Evolutionary conservation across 768 basidiomycete genomes (phyloP).

Genomic region (Mycena latifolia): DNA sequence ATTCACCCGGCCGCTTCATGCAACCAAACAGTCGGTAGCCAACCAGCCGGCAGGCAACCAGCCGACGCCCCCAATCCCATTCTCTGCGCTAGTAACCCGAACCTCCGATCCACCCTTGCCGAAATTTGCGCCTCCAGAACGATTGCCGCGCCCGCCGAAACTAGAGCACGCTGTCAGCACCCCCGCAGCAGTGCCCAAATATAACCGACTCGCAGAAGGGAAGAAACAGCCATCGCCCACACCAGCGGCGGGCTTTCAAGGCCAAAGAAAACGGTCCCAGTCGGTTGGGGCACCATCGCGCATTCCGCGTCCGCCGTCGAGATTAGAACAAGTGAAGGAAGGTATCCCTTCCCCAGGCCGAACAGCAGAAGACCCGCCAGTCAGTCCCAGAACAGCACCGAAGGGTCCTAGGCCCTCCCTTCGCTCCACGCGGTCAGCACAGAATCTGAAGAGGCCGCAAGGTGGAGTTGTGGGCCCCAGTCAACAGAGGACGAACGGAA

Average conservation of each 20-base stretch:
- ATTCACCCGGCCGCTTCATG: conserved; percentile 11
- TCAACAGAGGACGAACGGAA: conserved; percentile 1
- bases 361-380: not conserved
- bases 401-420: not conserved
- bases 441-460: not conserved
- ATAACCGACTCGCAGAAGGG: not conserved
- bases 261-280: conserved; percentile 19
- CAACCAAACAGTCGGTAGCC: not conserved
- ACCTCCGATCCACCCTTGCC: conserved; percentile 2
- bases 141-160: not conserved
- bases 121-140: not conserved
- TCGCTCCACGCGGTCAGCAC: not conserved
- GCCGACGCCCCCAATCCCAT: not conserved
- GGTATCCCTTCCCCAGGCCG: not conserved
- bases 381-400: not conserved
- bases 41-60: too few relatives aligned
- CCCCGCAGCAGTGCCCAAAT: too few relatives aligned
- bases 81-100: not conserved
- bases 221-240: not conserved
- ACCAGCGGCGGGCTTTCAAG: not conserved
- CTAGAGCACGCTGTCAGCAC: not conserved
- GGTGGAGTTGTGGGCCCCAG: conserved; percentile 4
- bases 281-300: conserved; percentile 16
- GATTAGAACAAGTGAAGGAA: not conserved
- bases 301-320: conserved; percentile 12